A percentile compares a stretch with the other conserved stretches of the same genome.
These are phyloP conservation scores for Spinacia oleracea DNA, from an alignment of 179 eudicot species.

Conservation along the genomic window DNA sequence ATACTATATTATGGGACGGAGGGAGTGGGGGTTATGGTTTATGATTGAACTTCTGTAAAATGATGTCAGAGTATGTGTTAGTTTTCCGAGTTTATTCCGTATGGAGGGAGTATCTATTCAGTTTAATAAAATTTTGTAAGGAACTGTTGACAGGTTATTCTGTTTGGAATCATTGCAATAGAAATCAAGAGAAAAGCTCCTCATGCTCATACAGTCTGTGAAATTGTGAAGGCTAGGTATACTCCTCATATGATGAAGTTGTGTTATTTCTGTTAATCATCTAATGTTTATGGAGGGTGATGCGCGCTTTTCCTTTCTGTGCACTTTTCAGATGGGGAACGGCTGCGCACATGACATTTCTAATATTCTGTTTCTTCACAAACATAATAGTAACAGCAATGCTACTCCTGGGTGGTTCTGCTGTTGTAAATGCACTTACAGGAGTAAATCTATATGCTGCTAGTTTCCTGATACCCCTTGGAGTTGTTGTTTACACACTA, in stretches of 20 bases:
- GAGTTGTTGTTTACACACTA: conserved; percentile 83
- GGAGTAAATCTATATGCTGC: conserved; percentile 92
- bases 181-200: conserved; percentile 99
- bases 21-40: no score
- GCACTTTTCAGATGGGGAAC: conserved; percentile 80
- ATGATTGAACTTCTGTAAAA: no score
- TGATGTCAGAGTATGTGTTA: no score
- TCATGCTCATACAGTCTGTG: conserved; percentile 91
- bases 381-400: conserved; percentile 93
- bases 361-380: conserved; percentile 81
- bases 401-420: conserved; percentile 98
- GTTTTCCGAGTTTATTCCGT: neutral
- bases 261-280: neutral
- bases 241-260: neutral
- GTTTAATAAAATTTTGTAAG: neutral
- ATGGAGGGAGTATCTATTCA: neutral
- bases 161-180: conserved; percentile 90
- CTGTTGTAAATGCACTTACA: conserved; percentile 93
- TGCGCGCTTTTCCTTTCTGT: neutral
- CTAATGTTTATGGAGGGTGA: neutral
- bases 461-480: conserved; percentile 87
- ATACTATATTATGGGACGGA: no score
- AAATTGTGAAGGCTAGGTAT: conserved; percentile 88
- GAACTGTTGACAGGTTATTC: conserved; percentile 54
- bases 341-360: conserved; percentile 77